A percentile compares a stretch with the other conserved stretches of the same genome.
Conservation (phyloP, 2,329 filamentous ascomycete species). For the Aspergillus felis region DNA sequence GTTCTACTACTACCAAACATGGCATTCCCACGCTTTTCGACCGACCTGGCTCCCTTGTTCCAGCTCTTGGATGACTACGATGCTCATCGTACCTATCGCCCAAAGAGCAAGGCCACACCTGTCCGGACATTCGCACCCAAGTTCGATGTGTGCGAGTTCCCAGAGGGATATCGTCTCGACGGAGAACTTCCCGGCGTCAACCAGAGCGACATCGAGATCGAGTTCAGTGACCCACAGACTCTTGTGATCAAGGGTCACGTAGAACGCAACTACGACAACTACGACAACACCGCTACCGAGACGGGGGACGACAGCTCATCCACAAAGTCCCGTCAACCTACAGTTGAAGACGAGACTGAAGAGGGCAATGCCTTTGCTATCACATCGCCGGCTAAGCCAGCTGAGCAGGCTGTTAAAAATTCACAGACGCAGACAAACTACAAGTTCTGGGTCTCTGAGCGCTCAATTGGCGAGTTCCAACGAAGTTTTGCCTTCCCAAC, state of each 20-base stretch:
- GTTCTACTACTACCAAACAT: slow-evolving; percentile 23
- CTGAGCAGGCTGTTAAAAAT: slow-evolving; percentile 21
- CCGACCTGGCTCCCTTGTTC: slow-evolving; percentile 40
- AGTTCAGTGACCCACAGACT: slow-evolving; percentile 44
- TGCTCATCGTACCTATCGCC: slow-evolving; percentile 25
- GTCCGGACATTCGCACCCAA: slow-evolving; percentile 34
- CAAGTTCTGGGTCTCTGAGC: slow-evolving; percentile 57
- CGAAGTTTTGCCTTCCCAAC: slow-evolving; percentile 55
- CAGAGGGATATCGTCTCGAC: slow-evolving; percentile 41
- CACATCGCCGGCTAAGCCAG: slow-evolving; percentile 10
- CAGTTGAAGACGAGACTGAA: slow-evolving; percentile 52
- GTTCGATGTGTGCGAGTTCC: slow-evolving; percentile 44
- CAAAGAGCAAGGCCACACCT: slow-evolving; percentile 11
- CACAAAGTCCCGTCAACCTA: slow-evolving; percentile 40
- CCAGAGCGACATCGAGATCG: slow-evolving; percentile 43
- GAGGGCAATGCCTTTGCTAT: slow-evolving; percentile 14
- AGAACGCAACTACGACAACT: slow-evolving; percentile 33
- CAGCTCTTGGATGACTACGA: slow-evolving; percentile 42
- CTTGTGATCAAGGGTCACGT: slow-evolving; percentile 41
- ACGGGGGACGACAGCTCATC: slow-evolving; percentile 18
- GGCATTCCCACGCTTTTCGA: slow-evolving; percentile 34
- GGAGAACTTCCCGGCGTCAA: slow-evolving; percentile 44
- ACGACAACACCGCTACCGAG: slow-evolving; percentile 18
- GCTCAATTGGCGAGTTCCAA: slow-evolving; percentile 55
- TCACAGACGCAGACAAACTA: slow-evolving; percentile 18